phyloP scores from a whole-genome alignment of 2,329 filamentous ascomycete species.

The Aspergillus puulaauensis region DNA sequence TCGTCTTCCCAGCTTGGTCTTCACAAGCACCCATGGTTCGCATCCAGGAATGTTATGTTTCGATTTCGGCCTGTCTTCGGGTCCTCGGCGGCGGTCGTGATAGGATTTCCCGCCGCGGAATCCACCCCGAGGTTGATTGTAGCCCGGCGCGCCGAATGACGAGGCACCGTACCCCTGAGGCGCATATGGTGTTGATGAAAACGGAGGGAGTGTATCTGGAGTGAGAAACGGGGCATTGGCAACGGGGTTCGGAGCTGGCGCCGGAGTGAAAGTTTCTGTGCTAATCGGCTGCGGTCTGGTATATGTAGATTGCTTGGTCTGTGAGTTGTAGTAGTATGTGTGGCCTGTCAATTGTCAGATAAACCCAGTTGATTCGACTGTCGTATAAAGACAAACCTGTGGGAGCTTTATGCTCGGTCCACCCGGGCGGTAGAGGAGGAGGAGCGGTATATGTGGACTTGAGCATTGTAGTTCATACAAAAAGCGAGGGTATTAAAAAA shows the following conservation, averaged over 20 bases:
- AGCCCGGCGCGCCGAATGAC: constrained; percentile 18
- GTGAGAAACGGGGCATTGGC: constrained; percentile 30
- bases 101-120: constrained; percentile 54
- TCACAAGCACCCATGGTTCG: constrained; percentile 88
- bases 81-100: constrained; percentile 65
- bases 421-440: constrained; percentile 71
- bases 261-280: constrained; percentile 26
- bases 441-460: constrained; percentile 73
- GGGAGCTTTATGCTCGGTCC: constrained; percentile 91
- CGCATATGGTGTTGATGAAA: constrained; percentile 39
- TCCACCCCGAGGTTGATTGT: constrained; percentile 47
- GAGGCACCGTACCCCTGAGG: constrained; percentile 21
- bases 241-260: constrained; percentile 44
- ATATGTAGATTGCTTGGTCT: constrained; percentile 85
- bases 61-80: constrained; percentile 75
- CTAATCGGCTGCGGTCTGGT: constrained; percentile 61
- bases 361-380: constrained; percentile 8
- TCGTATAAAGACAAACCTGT: constrained; percentile 53
- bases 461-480: constrained; percentile 55
- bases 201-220: constrained; percentile 35
- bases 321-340: constrained; percentile 81
- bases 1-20: constrained; percentile 81
- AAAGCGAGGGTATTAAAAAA: not conserved
- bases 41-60: constrained; percentile 77
- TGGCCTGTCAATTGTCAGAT: constrained; percentile 58